Percentiles rank a stretch among this genome's conserved stretches.
phyloP scores from a whole-genome alignment of 768 basidiomycete species.

The Lactarius hengduanensis region DNA sequence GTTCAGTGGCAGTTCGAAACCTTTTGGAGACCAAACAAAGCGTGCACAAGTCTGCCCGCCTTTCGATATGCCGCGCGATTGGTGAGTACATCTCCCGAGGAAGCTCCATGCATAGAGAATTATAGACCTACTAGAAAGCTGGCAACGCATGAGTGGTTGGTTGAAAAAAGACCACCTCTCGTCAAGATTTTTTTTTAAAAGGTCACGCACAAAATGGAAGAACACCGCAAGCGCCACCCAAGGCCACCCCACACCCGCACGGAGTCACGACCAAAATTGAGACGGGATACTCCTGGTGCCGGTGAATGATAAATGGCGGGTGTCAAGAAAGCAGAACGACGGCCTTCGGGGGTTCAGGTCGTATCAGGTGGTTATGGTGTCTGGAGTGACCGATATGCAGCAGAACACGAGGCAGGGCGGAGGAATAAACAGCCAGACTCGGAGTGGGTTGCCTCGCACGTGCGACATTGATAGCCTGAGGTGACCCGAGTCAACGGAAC shows the following conservation, averaged over 20 bases:
- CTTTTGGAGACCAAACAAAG: conserved; percentile 58
- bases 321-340: background rate
- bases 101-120: conserved; percentile 47
- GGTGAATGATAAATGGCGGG: background rate
- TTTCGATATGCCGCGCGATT: conserved; percentile 53
- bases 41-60: conserved; percentile 51
- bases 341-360: background rate
- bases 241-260: background rate
- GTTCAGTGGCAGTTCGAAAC: conserved; percentile 56
- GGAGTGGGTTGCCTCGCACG: background rate
- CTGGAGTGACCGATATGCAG: background rate
- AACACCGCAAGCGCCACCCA: background rate
- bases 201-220: conserved; percentile 14
- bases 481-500: conserved; percentile 1
- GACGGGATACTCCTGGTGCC: background rate
- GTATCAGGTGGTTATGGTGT: background rate
- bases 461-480: background rate
- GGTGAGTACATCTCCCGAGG: conserved; percentile 58
- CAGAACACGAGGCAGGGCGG: background rate
- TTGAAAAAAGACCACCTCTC: background rate
- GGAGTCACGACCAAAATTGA: background rate
- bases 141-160: background rate
- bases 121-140: conserved; percentile 14
- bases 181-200: background rate
- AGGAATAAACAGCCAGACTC: background rate